A percentile compares a stretch with the other conserved stretches of the same genome.
Conservation (phyloP, 2,329 filamentous ascomycete genomes). For the Xylaria arbuscula region DNA sequence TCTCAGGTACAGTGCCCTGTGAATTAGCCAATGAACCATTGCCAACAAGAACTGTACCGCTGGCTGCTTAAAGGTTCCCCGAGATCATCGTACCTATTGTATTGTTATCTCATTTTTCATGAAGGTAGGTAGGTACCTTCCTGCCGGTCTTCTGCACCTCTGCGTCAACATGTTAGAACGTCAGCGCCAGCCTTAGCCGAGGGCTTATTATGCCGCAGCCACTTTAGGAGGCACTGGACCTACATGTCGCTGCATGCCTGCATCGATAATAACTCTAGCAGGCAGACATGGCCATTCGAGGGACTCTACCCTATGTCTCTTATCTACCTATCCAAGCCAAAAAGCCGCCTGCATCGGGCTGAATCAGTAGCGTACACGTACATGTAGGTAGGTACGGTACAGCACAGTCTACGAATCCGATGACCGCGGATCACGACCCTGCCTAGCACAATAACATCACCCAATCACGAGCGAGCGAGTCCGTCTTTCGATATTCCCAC, state of each 20-base stretch:
- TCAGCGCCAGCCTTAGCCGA: constrained; percentile 20
- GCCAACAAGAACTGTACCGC: constrained; percentile 9
- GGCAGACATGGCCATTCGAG: constrained; percentile 16
- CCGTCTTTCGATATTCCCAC: constrained; percentile 20
- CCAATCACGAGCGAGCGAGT: constrained; percentile 36
- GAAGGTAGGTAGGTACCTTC: neutral
- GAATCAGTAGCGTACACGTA: neutral
- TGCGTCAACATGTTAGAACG: constrained; percentile 19
- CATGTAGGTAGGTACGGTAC: too few relatives aligned
- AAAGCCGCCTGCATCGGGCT: constrained; percentile 16
- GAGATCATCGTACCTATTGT: too few relatives aligned
- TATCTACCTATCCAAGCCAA: neutral
- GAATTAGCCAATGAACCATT: constrained; percentile 20
- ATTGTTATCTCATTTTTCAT: constrained; percentile 14
- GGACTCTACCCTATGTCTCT: neutral
- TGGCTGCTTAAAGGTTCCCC: too few relatives aligned
- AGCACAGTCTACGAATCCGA: constrained; percentile 3
- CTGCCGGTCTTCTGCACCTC: constrained; percentile 10
- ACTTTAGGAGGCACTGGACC: too few relatives aligned
- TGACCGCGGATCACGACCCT: constrained; percentile 31
- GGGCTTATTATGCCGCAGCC: constrained; percentile 23
- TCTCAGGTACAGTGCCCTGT: neutral
- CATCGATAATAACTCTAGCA: constrained; percentile 8
- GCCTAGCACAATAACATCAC: constrained; percentile 24
- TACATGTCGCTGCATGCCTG: neutral